Conservation (phyloP, 2,329 filamentous ascomycete species). For the Cadophora malorum region DNA sequence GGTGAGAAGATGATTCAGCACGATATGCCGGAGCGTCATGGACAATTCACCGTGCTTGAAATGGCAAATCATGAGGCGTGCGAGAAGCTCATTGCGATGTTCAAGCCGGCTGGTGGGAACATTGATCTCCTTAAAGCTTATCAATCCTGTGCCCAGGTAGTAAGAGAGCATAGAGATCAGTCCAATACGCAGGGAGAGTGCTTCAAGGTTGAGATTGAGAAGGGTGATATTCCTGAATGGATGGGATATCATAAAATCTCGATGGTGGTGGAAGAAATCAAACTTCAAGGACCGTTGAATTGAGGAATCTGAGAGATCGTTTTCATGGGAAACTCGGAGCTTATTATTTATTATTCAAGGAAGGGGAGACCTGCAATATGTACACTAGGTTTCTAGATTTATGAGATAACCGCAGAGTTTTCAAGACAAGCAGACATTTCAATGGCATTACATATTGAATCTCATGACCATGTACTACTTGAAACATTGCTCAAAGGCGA, state of each 20-base stretch:
- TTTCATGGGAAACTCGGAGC: background rate
- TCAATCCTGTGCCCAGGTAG: background rate
- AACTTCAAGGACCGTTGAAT: constrained; percentile 1
- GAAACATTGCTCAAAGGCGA: background rate
- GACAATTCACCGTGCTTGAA: constrained; percentile 19
- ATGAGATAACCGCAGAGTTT: background rate
- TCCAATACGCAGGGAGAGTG: background rate
- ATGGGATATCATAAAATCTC: background rate
- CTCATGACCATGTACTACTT: background rate
- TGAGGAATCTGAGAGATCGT: background rate
- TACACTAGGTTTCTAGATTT: background rate
- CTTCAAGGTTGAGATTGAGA: background rate
- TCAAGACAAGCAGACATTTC: background rate
- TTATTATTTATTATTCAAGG: background rate
- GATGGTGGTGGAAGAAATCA: background rate
- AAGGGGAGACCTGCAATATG: background rate
- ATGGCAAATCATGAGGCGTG: constrained; percentile 36
- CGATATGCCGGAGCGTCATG: background rate
- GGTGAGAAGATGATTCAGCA: background rate
- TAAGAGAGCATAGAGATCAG: background rate
- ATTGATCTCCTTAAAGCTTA: background rate
- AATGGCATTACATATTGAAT: background rate
- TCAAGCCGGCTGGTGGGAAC: background rate
- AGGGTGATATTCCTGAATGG: background rate
- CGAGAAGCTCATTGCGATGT: constrained; percentile 19